Conservation (phyloP, 257 asterid genomes). For the Striga asiatica region DNA sequence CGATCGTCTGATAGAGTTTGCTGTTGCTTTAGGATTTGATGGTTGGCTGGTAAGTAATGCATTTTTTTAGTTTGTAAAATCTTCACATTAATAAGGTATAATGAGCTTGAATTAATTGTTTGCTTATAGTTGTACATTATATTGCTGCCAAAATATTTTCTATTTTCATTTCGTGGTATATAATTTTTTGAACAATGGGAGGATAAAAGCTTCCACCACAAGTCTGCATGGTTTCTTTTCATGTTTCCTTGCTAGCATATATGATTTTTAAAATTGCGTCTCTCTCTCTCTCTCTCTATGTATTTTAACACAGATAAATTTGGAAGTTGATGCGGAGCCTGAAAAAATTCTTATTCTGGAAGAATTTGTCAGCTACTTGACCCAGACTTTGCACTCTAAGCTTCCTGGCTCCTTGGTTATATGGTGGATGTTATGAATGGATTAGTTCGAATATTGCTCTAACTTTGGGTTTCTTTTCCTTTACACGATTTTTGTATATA, state of each 20-base stretch:
- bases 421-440: slow-evolving; percentile 33
- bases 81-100: too few relatives aligned
- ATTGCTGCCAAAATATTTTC: too few relatives aligned
- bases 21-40: slow-evolving; percentile 65
- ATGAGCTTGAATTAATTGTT: too few relatives aligned
- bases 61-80: too few relatives aligned
- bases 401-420: slow-evolving; percentile 57
- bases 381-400: slow-evolving; percentile 52
- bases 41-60: slow-evolving; percentile 67
- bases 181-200: too few relatives aligned
- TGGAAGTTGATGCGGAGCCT: slow-evolving; percentile 45
- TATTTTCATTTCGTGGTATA: too few relatives aligned
- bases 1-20: slow-evolving; percentile 60
- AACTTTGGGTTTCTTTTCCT: neutral
- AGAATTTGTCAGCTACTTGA: slow-evolving; percentile 56
- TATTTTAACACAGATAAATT: slow-evolving; percentile 39
- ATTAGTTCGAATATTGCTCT: neutral
- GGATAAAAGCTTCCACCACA: too few relatives aligned
- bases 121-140: too few relatives aligned
- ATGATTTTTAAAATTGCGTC: too few relatives aligned
- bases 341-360: slow-evolving; percentile 45
- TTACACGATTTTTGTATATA: neutral
- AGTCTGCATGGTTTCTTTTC: too few relatives aligned
- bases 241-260: too few relatives aligned
- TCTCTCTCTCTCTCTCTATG: too few relatives aligned